phyloP scores from a whole-genome alignment of 129 eudicot species.

The Centella asiatica region DNA sequence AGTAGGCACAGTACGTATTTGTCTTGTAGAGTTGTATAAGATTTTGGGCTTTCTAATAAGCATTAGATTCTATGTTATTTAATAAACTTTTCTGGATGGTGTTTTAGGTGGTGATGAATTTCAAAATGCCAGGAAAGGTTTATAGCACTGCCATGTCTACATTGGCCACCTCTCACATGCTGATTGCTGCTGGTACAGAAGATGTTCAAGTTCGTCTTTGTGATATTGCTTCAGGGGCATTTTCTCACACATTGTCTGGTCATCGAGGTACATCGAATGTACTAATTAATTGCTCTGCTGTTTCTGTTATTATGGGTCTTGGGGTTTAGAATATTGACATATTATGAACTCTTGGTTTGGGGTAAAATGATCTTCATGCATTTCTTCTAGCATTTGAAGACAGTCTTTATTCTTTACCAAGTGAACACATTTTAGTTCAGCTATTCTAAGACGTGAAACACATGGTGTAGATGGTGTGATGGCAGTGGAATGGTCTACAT shows the following conservation, averaged over 20 bases:
- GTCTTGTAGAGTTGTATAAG: too few relatives aligned
- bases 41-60: background rate
- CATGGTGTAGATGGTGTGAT: slow-evolving; percentile 74
- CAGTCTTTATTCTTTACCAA: background rate
- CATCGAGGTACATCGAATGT: slow-evolving; percentile 64
- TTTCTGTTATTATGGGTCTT: background rate
- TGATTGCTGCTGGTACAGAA: slow-evolving; percentile 94
- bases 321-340: background rate
- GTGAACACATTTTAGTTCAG: background rate
- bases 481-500: slow-evolving; percentile 94
- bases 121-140: slow-evolving; percentile 98
- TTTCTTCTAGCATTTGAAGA: background rate
- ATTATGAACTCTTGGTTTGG: background rate
- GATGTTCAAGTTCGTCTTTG: slow-evolving; percentile 99
- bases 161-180: slow-evolving; percentile 84
- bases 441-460: background rate
- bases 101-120: slow-evolving; percentile 68
- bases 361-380: background rate
- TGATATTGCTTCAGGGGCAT: slow-evolving; percentile 97
- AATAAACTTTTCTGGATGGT: background rate
- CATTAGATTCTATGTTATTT: too few relatives aligned
- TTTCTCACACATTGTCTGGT: slow-evolving; percentile 96
- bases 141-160: slow-evolving; percentile 92
- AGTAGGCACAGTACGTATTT: too few relatives aligned
- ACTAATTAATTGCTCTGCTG: background rate